Percentiles rank a stretch among this genome's conserved stretches.
Conservation (phyloP, 495 filamentous ascomycete species). For the Neurospora intermedia region DNA sequence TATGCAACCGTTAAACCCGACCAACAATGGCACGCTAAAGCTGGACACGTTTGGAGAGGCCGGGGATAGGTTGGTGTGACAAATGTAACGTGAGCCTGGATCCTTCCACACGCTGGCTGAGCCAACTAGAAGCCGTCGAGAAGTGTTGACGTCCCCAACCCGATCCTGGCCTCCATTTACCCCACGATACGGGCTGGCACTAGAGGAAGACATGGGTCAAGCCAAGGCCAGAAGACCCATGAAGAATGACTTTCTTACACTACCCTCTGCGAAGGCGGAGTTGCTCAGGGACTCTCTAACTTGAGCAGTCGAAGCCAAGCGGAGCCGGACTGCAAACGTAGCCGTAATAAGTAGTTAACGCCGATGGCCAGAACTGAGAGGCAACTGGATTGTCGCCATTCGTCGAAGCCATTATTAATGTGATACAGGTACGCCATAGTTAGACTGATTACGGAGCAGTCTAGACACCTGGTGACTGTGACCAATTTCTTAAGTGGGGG, state of each 20-base stretch:
- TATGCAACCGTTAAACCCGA: neutral
- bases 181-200: neutral
- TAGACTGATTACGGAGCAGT: neutral
- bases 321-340: neutral
- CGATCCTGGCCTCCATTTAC: neutral
- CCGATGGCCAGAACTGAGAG: neutral
- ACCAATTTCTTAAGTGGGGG: neutral
- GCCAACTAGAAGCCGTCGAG: neutral
- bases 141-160: neutral
- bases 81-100: neutral
- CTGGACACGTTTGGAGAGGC: neutral
- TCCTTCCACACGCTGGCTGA: neutral
- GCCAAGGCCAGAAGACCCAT: neutral
- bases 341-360: neutral
- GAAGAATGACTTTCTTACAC: neutral
- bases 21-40: neutral
- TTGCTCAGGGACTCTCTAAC: neutral
- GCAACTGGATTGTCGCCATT: neutral
- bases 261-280: neutral
- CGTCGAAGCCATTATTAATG: neutral
- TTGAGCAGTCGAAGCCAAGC: neutral
- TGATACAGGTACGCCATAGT: neutral
- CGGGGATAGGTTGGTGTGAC: neutral
- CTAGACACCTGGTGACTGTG: neutral
- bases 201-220: neutral